A percentile compares a stretch with the other conserved stretches of the same genome.
Conservation (phyloP, 2,329 filamentous ascomycete species). For the Zymoseptoria ardabiliae region DNA sequence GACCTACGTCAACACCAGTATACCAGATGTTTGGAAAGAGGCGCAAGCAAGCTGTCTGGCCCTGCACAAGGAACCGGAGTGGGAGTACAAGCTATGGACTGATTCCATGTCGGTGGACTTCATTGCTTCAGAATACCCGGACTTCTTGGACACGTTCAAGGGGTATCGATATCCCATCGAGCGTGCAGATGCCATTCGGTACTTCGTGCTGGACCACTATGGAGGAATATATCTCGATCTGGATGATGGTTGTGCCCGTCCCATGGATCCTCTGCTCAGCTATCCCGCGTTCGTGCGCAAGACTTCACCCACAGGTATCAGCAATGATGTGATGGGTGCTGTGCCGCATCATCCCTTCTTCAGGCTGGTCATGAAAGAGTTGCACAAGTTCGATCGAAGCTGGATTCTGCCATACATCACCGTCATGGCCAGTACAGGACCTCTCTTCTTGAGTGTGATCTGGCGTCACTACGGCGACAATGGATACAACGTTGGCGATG, state of each 20-base stretch:
- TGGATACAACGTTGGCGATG: slow-evolving; percentile 37
- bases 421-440: slow-evolving; percentile 72
- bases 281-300: slow-evolving; percentile 65
- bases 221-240: slow-evolving; percentile 77
- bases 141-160: slow-evolving; percentile 63
- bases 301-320: slow-evolving; percentile 69
- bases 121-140: slow-evolving; percentile 65
- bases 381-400: slow-evolving; percentile 60
- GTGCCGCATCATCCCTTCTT: slow-evolving; percentile 69
- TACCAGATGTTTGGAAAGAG: slow-evolving; percentile 59
- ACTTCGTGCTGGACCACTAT: slow-evolving; percentile 69
- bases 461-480: slow-evolving; percentile 65
- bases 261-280: slow-evolving; percentile 56
- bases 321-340: slow-evolving; percentile 72
- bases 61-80: slow-evolving; percentile 50
- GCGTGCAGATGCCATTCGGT: slow-evolving; percentile 67
- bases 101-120: slow-evolving; percentile 63
- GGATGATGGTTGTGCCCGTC: slow-evolving; percentile 62
- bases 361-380: slow-evolving; percentile 57
- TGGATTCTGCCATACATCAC: slow-evolving; percentile 69
- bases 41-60: slow-evolving; percentile 61
- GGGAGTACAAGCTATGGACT: slow-evolving; percentile 78
- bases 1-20: slow-evolving; percentile 63
- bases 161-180: slow-evolving; percentile 69
- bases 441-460: slow-evolving; percentile 66